Evolutionary conservation across 129 eudicot species (phyloP).

Genomic region (Oenanthe sinensis): DNA sequence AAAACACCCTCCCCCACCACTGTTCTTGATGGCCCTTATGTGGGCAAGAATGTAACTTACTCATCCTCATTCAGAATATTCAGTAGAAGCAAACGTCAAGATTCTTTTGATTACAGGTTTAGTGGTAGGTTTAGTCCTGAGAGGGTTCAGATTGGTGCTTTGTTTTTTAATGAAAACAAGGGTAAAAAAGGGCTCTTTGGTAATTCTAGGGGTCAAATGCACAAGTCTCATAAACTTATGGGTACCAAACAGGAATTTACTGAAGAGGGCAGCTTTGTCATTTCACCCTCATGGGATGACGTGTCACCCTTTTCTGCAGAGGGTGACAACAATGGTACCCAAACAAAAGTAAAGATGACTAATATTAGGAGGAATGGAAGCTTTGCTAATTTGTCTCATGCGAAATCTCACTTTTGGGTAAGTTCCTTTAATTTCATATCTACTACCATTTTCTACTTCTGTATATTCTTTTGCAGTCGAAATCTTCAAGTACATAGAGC

Average conservation of each 20-base stretch:
- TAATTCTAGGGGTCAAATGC: conserved; percentile 25
- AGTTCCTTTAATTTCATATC: conserved; percentile 2
- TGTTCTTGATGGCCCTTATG: conserved; percentile 65
- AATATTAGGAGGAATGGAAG: conserved; percentile 36
- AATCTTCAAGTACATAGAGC: neutral
- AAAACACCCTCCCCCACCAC: conserved; percentile 72
- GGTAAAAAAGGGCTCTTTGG: conserved; percentile 30
- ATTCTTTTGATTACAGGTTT: conserved; percentile 37
- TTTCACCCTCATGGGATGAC: conserved; percentile 22
- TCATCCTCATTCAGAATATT: conserved; percentile 35
- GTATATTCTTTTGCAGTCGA: neutral
- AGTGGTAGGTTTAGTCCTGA: conserved; percentile 22
- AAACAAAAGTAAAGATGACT: conserved; percentile 17
- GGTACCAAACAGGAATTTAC: conserved; percentile 14
- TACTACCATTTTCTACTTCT: neutral
- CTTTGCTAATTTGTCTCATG: conserved; percentile 34
- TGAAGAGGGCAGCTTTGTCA: conserved; percentile 37
- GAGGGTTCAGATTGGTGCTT: conserved; percentile 18
- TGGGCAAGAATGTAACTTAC: conserved; percentile 12
- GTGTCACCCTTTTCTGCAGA: neutral
- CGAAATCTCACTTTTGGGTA: conserved; percentile 68
- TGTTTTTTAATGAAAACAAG: conserved; percentile 20
- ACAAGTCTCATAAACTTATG: neutral
- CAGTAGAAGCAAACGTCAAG: conserved; percentile 27
- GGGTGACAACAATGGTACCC: neutral